A percentile compares a stretch with the other conserved stretches of the same genome.
phyloP scores from a whole-genome alignment of 495 filamentous ascomycete species.

The Saxispiralis lemnorum region DNA sequence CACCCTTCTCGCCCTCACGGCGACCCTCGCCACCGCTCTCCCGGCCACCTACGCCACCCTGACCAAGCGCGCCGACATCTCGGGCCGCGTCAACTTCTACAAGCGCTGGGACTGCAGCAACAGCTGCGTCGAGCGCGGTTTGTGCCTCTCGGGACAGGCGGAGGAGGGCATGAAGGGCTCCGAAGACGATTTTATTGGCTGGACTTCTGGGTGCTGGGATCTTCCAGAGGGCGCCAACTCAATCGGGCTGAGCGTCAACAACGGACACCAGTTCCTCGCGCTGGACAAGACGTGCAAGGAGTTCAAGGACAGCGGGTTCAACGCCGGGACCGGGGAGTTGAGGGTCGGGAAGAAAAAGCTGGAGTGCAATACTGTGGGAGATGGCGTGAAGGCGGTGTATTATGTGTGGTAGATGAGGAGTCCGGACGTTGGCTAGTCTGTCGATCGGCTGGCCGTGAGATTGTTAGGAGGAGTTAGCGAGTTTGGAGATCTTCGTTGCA shows the following conservation, averaged over 20 bases:
- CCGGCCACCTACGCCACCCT: background rate
- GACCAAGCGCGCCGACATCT: background rate
- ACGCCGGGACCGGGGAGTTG: background rate
- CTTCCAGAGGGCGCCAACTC: background rate
- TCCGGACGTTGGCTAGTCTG: too few relatives aligned
- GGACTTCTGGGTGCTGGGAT: background rate
- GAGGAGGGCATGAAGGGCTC: background rate
- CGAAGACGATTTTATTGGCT: background rate
- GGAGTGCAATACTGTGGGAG: background rate
- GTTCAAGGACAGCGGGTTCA: background rate
- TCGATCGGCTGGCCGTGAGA: too few relatives aligned
- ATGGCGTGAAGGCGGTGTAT: background rate
- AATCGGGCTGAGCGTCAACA: background rate
- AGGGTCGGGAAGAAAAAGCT: background rate
- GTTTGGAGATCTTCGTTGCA: too few relatives aligned
- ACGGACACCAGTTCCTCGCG: background rate
- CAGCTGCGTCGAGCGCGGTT: background rate
- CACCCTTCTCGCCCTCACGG: background rate
- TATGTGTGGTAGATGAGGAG: background rate
- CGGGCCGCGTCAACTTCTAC: background rate
- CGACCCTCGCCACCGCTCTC: background rate
- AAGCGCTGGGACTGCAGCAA: background rate
- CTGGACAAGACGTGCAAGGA: background rate
- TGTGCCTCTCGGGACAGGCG: background rate
- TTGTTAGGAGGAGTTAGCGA: too few relatives aligned